Conservation (phyloP, 257 asterid genomes). For the Leptodermis oblonga region DNA sequence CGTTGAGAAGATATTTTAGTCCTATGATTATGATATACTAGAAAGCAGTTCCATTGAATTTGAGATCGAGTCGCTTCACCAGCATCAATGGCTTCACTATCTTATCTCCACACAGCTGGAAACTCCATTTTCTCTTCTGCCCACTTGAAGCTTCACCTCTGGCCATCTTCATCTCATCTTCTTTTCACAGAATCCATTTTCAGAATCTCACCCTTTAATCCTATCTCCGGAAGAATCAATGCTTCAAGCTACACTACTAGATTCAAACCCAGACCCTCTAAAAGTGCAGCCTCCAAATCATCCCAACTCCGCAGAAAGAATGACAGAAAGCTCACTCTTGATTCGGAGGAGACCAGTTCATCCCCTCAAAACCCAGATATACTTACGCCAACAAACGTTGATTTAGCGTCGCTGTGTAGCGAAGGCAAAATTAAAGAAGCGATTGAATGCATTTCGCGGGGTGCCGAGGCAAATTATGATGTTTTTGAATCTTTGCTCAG, state of each 20-base stretch:
- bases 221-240: constrained; percentile 20
- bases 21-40: too few species aligned
- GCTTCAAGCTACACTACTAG: constrained; percentile 16
- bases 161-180: constrained; percentile 1
- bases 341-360: constrained; percentile 11
- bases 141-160: constrained; percentile 12
- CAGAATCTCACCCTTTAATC: constrained; percentile 10
- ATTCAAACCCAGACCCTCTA: constrained; percentile 1
- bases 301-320: constrained; percentile 13
- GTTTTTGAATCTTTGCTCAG: constrained; percentile 22
- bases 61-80: too few species aligned
- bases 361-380: not conserved
- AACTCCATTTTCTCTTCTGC: constrained; percentile 24
- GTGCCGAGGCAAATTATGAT: constrained; percentile 18
- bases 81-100: constrained; percentile 25
- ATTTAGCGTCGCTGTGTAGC: constrained; percentile 24
- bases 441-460: constrained; percentile 26
- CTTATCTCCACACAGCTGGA: constrained; percentile 17
- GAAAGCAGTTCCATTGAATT: not conserved
- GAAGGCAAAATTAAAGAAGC: constrained; percentile 38
- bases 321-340: constrained; percentile 10
- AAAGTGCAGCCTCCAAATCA: constrained; percentile 13
- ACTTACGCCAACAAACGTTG: constrained; percentile 2
- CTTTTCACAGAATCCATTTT: not conserved
- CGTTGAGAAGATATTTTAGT: constrained; percentile 3